Percentiles rank a stretch among this genome's conserved stretches.
phyloP scores from a whole-genome alignment of 768 basidiomycete genomes.

The Steccherinum ochraceum region DNA sequence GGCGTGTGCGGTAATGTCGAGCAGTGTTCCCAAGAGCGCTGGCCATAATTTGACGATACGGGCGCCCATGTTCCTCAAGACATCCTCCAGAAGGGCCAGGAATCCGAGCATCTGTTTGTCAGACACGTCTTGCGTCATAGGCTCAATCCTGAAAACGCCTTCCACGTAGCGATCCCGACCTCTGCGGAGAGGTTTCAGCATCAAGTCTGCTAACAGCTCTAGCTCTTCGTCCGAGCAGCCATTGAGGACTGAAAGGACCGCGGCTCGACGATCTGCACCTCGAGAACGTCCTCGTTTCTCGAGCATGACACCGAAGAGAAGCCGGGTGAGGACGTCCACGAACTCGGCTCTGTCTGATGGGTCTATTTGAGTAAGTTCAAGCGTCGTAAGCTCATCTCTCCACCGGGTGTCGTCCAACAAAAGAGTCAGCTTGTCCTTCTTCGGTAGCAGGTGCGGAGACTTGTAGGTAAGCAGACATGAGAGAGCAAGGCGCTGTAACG shows the following conservation, averaged over 20 bases:
- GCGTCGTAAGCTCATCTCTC: slow-evolving; percentile 77
- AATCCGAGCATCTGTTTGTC: slow-evolving; percentile 79
- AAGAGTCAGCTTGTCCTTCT: slow-evolving; percentile 59
- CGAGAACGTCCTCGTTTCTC: slow-evolving; percentile 66
- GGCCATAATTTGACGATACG: slow-evolving; percentile 69
- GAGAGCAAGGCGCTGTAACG: slow-evolving; percentile 69
- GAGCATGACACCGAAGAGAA: slow-evolving; percentile 86
- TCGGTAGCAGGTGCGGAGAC: slow-evolving; percentile 41
- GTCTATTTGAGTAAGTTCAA: slow-evolving; percentile 57
- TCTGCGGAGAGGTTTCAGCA: slow-evolving; percentile 63
- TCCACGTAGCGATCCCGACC: slow-evolving; percentile 23
- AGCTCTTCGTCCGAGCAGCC: slow-evolving; percentile 73
- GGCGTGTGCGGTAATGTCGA: slow-evolving; percentile 60
- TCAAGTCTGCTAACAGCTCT: slow-evolving; percentile 72
- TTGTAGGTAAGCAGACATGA: slow-evolving; percentile 83
- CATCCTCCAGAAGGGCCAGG: slow-evolving; percentile 77
- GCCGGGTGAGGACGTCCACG: slow-evolving; percentile 62
- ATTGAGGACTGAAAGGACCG: slow-evolving; percentile 65
- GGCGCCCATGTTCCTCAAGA: slow-evolving; percentile 76
- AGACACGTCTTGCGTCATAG: slow-evolving; percentile 29
- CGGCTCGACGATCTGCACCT: slow-evolving; percentile 63
- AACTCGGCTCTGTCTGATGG: slow-evolving; percentile 54
- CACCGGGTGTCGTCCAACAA: slow-evolving; percentile 84
- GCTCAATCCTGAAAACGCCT: slow-evolving; percentile 23
- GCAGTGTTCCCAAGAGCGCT: slow-evolving; percentile 57